A percentile compares a stretch with the other conserved stretches of the same genome.
Evolutionary conservation across 1,284 basidiomycete species (phyloP).

Genomic region (Ganoderma lucidum): DNA sequence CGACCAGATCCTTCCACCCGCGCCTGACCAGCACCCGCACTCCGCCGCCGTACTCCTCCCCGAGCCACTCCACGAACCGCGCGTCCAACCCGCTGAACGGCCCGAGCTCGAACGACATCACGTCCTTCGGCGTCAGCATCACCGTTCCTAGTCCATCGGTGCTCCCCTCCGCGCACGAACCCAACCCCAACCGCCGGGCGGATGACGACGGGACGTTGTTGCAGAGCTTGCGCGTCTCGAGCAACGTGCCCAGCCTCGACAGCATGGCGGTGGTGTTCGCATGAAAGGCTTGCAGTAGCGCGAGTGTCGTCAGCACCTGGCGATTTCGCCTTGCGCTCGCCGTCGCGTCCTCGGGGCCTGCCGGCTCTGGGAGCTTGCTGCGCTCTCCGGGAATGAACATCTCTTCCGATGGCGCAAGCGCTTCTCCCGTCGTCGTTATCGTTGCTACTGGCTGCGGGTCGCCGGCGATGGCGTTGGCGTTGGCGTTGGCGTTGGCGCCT

Average conservation of each 20-base stretch:
- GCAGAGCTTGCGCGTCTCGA: conserved; percentile 43
- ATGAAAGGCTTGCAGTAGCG: conserved; percentile 77
- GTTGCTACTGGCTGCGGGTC: conserved; percentile 13
- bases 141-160: conserved; percentile 35
- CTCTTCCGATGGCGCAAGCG: conserved; percentile 14
- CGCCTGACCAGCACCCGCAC: conserved; percentile 50
- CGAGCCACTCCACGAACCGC: conserved; percentile 78
- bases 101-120: conserved; percentile 73
- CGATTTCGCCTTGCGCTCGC: conserved; percentile 44
- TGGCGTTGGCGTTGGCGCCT: conserved; percentile 19
- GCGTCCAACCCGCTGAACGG: conserved; percentile 74
- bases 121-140: conserved; percentile 61
- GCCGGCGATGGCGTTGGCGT: conserved; percentile 19
- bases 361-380: conserved; percentile 29
- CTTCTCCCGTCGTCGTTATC: conserved; percentile 2
- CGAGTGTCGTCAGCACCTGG: conserved; percentile 67
- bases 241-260: conserved; percentile 59
- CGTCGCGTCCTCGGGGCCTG: conserved; percentile 40
- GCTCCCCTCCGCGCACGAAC: conserved; percentile 16
- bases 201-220: conserved; percentile 5
- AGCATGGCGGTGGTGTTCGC: conserved; percentile 73
- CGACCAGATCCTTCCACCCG: conserved; percentile 59
- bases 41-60: conserved; percentile 65
- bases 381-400: conserved; percentile 32
- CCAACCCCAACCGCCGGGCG: conserved; percentile 1